phyloP scores from a whole-genome alignment of 1,284 basidiomycete genomes.

The Apiotrichum laibachii region DNA sequence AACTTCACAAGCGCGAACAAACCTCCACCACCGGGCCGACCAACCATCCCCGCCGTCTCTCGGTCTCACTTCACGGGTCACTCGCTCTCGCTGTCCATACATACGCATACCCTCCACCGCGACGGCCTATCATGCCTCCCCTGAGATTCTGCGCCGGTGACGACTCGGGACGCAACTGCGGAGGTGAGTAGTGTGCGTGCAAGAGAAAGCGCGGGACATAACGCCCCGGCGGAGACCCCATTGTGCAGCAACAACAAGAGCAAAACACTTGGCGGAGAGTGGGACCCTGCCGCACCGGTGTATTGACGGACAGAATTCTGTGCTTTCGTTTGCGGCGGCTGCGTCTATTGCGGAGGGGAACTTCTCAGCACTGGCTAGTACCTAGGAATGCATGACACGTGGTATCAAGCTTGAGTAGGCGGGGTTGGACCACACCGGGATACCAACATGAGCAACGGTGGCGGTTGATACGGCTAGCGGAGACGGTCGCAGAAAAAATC shows the following conservation, averaged over 20 bases:
- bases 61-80: background rate
- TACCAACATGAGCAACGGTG: too few relatives aligned
- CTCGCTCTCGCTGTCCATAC: background rate
- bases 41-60: too few relatives aligned
- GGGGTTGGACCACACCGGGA: too few relatives aligned
- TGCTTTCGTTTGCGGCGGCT: background rate
- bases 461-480: too few relatives aligned
- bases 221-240: background rate
- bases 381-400: too few relatives aligned
- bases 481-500: too few relatives aligned
- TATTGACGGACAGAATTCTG: background rate
- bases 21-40: too few relatives aligned
- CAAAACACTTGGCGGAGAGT: background rate
- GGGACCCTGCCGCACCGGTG: background rate
- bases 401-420: too few relatives aligned
- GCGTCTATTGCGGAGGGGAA: conserved; percentile 1
- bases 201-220: background rate
- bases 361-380: too few relatives aligned
- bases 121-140: background rate
- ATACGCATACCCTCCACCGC: background rate
- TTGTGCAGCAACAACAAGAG: background rate
- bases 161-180: background rate
- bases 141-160: background rate
- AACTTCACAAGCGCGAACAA: too few relatives aligned
- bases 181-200: background rate